Percentiles rank a stretch among this genome's conserved stretches.
Conservation (phyloP, 495 filamentous ascomycete species). For the Clavariopsis aquatica region DNA sequence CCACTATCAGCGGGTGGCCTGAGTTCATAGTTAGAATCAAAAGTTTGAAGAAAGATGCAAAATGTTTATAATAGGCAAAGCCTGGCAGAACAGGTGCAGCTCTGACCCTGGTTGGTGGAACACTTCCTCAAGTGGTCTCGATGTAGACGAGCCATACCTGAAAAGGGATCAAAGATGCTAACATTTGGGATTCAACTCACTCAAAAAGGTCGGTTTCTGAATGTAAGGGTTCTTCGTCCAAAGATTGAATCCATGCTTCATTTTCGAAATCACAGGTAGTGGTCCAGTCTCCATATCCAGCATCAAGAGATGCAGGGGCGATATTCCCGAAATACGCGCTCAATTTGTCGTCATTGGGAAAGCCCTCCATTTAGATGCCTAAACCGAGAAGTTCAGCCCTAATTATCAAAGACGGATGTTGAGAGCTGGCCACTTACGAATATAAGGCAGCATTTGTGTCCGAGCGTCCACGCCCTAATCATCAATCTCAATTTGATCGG, state of each 20-base stretch:
- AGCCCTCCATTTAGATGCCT: not conserved
- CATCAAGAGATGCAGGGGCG: not conserved
- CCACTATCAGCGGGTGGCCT: not conserved
- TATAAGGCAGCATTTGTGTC: no score
- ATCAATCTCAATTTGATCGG: constrained; percentile 2
- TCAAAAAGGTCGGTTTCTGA: not conserved
- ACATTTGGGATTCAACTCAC: not conserved
- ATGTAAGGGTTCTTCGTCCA: not conserved
- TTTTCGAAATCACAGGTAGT: not conserved
- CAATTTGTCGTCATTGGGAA: constrained; percentile 1
- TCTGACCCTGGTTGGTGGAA: not conserved
- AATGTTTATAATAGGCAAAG: not conserved
- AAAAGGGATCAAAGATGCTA: not conserved
- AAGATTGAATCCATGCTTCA: not conserved
- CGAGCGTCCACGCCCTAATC: constrained; percentile 3
- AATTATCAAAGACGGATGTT: not conserved
- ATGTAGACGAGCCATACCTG: not conserved
- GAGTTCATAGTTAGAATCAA: not conserved
- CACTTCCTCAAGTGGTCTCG: not conserved
- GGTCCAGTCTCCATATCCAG: not conserved
- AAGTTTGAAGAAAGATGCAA: not conserved
- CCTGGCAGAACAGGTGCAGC: not conserved
- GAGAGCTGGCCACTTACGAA: not conserved
- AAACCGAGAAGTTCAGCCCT: constrained; percentile 5
- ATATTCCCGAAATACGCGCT: not conserved